Conservation (phyloP, 202 grass and related monocot genomes). For the Cymbopogon flexuosus region DNA sequence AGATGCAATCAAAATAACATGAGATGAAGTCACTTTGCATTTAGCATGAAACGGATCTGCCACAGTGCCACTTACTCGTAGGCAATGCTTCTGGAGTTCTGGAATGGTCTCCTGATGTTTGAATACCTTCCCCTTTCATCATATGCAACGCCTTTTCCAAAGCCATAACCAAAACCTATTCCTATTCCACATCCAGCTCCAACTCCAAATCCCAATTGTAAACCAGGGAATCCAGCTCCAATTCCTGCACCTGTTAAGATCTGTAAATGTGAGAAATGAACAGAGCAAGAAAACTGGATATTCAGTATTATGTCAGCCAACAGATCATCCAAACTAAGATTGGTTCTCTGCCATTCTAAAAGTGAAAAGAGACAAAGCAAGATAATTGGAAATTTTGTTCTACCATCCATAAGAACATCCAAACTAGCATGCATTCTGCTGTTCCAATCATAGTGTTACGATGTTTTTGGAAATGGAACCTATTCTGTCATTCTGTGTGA, state of each 20-base stretch:
- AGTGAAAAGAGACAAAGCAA: constrained; percentile 6
- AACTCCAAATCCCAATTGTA: constrained; percentile 67
- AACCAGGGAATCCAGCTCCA: constrained; percentile 78
- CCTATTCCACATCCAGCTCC: constrained; percentile 91
- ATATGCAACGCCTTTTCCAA: constrained; percentile 81
- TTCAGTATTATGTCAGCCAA: background rate
- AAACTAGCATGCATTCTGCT: background rate
- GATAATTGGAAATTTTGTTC: background rate
- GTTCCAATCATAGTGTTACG: background rate
- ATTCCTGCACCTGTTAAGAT: constrained; percentile 63
- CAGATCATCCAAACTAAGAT: constrained; percentile 1
- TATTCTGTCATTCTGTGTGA: background rate
- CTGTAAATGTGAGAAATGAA: constrained; percentile 24
- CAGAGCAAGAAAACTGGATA: background rate
- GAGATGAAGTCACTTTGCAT: background rate
- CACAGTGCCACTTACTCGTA: constrained; percentile 51
- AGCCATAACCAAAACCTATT: constrained; percentile 82
- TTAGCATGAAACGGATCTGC: background rate
- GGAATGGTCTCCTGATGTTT: constrained; percentile 69
- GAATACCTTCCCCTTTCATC: constrained; percentile 67
- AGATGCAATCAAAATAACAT: background rate
- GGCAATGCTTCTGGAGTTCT: constrained; percentile 40
- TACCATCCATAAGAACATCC: background rate
- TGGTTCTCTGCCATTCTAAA: background rate
- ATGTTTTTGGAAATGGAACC: background rate